A percentile compares a stretch with the other conserved stretches of the same genome.
These are phyloP conservation scores for Tuctoria greenei DNA, from an alignment of 176 grass and related monocot species.

Conservation along the genomic window DNA sequence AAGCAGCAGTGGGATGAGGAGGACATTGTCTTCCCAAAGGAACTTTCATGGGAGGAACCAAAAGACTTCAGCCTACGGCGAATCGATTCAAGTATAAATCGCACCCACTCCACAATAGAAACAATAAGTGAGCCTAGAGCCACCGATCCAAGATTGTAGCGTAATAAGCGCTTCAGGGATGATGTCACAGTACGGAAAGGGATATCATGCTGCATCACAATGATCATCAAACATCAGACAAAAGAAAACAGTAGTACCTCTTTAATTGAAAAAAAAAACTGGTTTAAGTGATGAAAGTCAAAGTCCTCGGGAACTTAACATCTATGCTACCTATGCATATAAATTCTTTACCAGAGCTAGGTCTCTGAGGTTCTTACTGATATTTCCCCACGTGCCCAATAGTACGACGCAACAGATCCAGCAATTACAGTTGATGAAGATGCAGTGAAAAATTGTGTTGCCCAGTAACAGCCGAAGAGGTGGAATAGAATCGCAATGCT, in stretches of 20 bases:
- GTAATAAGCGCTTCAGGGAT: constrained; percentile 75
- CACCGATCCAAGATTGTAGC: constrained; percentile 84
- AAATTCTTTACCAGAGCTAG: not conserved
- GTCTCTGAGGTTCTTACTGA: constrained; percentile 54
- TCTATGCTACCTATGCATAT: not conserved
- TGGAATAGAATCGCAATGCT: constrained; percentile 86
- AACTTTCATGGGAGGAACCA: constrained; percentile 47
- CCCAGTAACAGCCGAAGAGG: constrained; percentile 85
- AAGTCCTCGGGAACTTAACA: not conserved
- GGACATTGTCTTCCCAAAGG: constrained; percentile 57
- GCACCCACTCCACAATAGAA: constrained; percentile 71
- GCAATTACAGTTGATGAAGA: constrained; percentile 82
- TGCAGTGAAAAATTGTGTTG: constrained; percentile 76
- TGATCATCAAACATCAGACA: constrained; percentile 13
- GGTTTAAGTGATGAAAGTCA: not conserved
- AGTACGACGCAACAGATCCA: constrained; percentile 93
- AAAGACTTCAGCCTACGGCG: constrained; percentile 68
- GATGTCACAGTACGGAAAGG: constrained; percentile 77
- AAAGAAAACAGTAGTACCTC: not conserved
- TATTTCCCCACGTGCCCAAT: constrained; percentile 83
- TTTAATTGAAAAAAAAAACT: not conserved
- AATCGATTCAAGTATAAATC: constrained; percentile 72
- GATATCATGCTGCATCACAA: constrained; percentile 76
- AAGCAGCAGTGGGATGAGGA: constrained; percentile 86
- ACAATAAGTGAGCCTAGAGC: constrained; percentile 79